Evolutionary conservation across 176 grass and related monocot species (phyloP).

Genomic region (Tillandsia leiboldiana): DNA sequence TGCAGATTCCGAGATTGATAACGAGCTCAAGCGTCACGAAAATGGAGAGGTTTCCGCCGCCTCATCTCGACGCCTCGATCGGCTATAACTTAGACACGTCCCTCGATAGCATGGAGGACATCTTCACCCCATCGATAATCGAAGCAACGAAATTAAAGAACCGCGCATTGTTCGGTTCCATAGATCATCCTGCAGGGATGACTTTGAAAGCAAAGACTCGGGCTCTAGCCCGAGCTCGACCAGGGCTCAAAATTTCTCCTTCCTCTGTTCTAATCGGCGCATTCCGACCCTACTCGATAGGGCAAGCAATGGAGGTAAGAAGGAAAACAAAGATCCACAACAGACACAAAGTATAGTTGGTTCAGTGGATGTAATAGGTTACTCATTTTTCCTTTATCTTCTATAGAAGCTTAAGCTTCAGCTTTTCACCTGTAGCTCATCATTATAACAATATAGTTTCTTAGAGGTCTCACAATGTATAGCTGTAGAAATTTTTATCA

Average conservation of each 20-base stretch:
- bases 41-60: slow-evolving; percentile 80
- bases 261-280: slow-evolving; percentile 55
- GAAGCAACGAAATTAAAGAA: slow-evolving; percentile 39
- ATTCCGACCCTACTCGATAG: slow-evolving; percentile 47
- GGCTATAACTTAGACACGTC: slow-evolving; percentile 37
- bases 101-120: slow-evolving; percentile 30
- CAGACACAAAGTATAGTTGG: slow-evolving; percentile 39
- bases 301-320: slow-evolving; percentile 43
- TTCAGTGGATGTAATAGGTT: slow-evolving; percentile 29
- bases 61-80: slow-evolving; percentile 80
- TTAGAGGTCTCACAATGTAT: slow-evolving; percentile 1
- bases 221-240: slow-evolving; percentile 26
- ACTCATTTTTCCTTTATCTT: slow-evolving; percentile 5
- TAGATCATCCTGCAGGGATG: slow-evolving; percentile 41
- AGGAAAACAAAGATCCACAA: slow-evolving; percentile 48
- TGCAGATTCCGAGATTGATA: slow-evolving; percentile 67
- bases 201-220: slow-evolving; percentile 31
- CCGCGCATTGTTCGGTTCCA: slow-evolving; percentile 28
- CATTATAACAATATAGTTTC: slow-evolving; percentile 7
- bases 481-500: not conserved
- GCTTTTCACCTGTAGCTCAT: slow-evolving; percentile 9
- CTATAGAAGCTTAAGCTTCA: slow-evolving; percentile 1
- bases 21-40: slow-evolving; percentile 53
- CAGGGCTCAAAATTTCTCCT: slow-evolving; percentile 46
- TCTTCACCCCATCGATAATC: slow-evolving; percentile 43